phyloP scores from a whole-genome alignment of 1,284 basidiomycete genomes.

The Gymnopus androsaceus region DNA sequence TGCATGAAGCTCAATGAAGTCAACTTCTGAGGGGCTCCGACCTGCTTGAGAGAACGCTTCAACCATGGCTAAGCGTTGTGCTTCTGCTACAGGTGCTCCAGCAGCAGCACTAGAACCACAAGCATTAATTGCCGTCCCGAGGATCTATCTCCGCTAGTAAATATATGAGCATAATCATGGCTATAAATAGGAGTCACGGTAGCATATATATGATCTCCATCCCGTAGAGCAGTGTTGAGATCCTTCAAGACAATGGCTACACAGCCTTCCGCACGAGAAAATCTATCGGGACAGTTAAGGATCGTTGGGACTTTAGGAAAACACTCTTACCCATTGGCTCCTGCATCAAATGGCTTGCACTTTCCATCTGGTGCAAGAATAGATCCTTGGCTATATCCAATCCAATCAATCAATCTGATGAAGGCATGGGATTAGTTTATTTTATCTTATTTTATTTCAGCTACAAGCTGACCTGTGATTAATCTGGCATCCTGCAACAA shows the following conservation, averaged over 20 bases:
- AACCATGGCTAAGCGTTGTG: slow-evolving; percentile 34
- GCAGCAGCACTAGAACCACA: slow-evolving; percentile 32
- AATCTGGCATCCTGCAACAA: slow-evolving; percentile 37
- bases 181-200: slow-evolving; percentile 17
- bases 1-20: slow-evolving; percentile 47
- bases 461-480: slow-evolving; percentile 31
- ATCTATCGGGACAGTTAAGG: slow-evolving; percentile 15
- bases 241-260: slow-evolving; percentile 27
- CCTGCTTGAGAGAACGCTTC: slow-evolving; percentile 31
- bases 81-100: slow-evolving; percentile 32
- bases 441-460: too few relatives aligned
- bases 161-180: neutral
- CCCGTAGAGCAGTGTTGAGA: slow-evolving; percentile 26
- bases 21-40: slow-evolving; percentile 35
- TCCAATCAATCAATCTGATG: slow-evolving; percentile 16
- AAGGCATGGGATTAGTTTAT: too few relatives aligned
- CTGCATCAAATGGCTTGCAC: slow-evolving; percentile 39
- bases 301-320: neutral
- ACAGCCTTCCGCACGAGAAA: slow-evolving; percentile 27
- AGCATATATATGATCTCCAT: slow-evolving; percentile 28
- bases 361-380: slow-evolving; percentile 35
- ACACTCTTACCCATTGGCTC: slow-evolving; percentile 39
- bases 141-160: slow-evolving; percentile 28
- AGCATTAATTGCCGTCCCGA: slow-evolving; percentile 36
- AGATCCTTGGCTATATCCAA: slow-evolving; percentile 28